phyloP scores from a whole-genome alignment of 176 grass and related monocot species.

The Hordeum vulgare region DNA sequence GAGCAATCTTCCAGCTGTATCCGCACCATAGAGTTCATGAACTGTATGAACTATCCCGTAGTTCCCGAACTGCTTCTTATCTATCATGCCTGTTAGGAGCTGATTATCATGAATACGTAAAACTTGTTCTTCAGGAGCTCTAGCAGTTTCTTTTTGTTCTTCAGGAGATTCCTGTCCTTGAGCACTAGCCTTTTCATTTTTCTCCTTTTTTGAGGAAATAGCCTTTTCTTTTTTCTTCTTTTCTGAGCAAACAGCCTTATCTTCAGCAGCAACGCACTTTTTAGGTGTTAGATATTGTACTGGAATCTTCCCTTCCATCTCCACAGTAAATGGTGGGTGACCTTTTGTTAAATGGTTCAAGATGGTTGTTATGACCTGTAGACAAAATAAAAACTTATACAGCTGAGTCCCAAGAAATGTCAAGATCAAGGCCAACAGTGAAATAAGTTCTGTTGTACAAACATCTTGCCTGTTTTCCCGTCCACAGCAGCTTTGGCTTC shows the following conservation, averaged over 20 bases:
- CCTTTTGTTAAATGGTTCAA: constrained; percentile 85
- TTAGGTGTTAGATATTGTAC: constrained; percentile 40
- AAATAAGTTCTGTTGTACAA: background rate
- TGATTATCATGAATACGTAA: constrained; percentile 61
- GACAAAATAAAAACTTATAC: background rate
- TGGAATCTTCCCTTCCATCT: constrained; percentile 60
- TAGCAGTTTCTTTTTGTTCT: background rate
- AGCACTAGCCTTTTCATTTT: too few species aligned
- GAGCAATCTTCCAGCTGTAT: constrained; percentile 67
- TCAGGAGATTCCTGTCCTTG: too few species aligned
- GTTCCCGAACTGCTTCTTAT: constrained; percentile 83
- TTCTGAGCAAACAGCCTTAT: background rate
- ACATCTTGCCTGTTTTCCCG: constrained; percentile 78
- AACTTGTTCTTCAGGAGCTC: constrained; percentile 22
- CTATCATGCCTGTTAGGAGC: constrained; percentile 85
- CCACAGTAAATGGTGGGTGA: constrained; percentile 63
- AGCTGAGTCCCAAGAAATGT: background rate
- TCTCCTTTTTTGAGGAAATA: too few species aligned
- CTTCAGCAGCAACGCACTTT: background rate
- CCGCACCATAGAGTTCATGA: constrained; percentile 87
- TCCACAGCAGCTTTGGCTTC: constrained; percentile 74
- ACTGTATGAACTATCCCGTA: constrained; percentile 84
- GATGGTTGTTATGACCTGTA: constrained; percentile 87
- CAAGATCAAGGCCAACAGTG: background rate
- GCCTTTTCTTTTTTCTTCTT: too few species aligned